Evolutionary conservation across 208 protist species (phyloP).

Genomic region (Acanthamoeba sp.): DNA sequence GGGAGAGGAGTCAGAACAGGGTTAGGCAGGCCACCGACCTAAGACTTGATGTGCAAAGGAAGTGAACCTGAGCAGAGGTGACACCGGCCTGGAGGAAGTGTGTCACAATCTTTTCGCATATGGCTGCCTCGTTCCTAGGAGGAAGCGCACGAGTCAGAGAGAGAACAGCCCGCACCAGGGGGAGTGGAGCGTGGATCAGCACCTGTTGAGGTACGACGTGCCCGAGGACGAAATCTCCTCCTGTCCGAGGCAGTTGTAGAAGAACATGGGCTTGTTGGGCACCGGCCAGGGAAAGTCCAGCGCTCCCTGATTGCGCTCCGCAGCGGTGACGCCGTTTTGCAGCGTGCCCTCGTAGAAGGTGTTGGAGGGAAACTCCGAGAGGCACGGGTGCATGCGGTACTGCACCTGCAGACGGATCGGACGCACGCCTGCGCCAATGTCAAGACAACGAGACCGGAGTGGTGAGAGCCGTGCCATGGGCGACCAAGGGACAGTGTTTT

Average conservation of each 20-base stretch:
- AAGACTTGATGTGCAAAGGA: not conserved
- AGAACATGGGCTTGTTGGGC: constrained; percentile 94
- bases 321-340: constrained; percentile 95
- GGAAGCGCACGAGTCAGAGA: no score
- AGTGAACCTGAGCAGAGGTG: constrained; percentile 80
- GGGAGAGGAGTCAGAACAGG: no score
- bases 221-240: constrained; percentile 95
- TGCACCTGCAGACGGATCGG: constrained; percentile 97
- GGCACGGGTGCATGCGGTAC: constrained; percentile 98
- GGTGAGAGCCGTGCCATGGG: no score
- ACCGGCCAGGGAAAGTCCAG: constrained; percentile 95
- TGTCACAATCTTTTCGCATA: constrained; percentile 95
- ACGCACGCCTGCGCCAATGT: constrained; percentile 81
- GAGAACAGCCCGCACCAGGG: no score
- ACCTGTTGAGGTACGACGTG: constrained; percentile 98
- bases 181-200: not conserved
- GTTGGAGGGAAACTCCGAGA: constrained; percentile 97
- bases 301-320: constrained; percentile 74
- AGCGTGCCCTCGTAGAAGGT: constrained; percentile 98
- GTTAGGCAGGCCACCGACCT: no score
- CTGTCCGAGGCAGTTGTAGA: constrained; percentile 93
- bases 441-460: not conserved
- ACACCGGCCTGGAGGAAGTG: constrained; percentile 92
- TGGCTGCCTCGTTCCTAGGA: constrained; percentile 82
- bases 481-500: not conserved